Percentiles rank a stretch among this genome's conserved stretches.
These are phyloP conservation scores for Chrysoporthe cubensis DNA, from an alignment of 2,329 filamentous ascomycete genomes.

Conservation along the genomic window DNA sequence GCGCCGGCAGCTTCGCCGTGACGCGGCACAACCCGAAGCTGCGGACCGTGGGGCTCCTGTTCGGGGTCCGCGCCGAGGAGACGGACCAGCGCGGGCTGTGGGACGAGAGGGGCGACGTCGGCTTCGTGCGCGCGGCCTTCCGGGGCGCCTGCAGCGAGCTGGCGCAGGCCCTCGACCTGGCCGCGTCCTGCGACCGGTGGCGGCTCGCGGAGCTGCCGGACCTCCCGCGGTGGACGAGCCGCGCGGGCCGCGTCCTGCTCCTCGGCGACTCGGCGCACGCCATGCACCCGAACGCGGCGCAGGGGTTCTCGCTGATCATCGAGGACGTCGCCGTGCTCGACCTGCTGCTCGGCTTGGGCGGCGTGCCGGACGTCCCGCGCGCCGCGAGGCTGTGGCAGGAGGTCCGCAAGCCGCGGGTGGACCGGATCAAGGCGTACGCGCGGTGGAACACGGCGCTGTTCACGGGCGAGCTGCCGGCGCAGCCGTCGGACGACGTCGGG, in stretches of 20 bases:
- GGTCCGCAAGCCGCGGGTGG: slow-evolving; percentile 31
- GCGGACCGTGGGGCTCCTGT: slow-evolving; percentile 24
- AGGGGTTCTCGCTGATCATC: slow-evolving; percentile 19
- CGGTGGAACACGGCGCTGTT: slow-evolving; percentile 27
- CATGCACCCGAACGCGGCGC: slow-evolving; percentile 19
- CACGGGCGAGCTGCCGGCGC: background rate
- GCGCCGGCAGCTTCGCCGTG: slow-evolving; percentile 27
- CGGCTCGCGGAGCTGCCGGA: slow-evolving; percentile 32
- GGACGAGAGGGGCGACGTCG: slow-evolving; percentile 34
- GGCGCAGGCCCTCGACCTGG: slow-evolving; percentile 23
- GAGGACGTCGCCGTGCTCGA: slow-evolving; percentile 25
- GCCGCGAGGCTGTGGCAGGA: slow-evolving; percentile 27
- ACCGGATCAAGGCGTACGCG: slow-evolving; percentile 31
- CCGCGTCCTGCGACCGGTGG: slow-evolving; percentile 32
- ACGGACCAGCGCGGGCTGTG: slow-evolving; percentile 33
- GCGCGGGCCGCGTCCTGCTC: slow-evolving; percentile 28
- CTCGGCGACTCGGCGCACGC: slow-evolving; percentile 32
- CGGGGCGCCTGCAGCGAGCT: slow-evolving; percentile 28
- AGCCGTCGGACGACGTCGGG: background rate
- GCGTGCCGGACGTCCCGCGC: background rate
- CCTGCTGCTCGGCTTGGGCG: background rate
- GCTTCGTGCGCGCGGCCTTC: slow-evolving; percentile 30
- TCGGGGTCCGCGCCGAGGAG: slow-evolving; percentile 28
- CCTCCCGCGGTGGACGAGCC: slow-evolving; percentile 32
- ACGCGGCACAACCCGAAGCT: slow-evolving; percentile 31